Conservation (phyloP, 2,329 filamentous ascomycete genomes). For the Alternaria metachromatica region DNA sequence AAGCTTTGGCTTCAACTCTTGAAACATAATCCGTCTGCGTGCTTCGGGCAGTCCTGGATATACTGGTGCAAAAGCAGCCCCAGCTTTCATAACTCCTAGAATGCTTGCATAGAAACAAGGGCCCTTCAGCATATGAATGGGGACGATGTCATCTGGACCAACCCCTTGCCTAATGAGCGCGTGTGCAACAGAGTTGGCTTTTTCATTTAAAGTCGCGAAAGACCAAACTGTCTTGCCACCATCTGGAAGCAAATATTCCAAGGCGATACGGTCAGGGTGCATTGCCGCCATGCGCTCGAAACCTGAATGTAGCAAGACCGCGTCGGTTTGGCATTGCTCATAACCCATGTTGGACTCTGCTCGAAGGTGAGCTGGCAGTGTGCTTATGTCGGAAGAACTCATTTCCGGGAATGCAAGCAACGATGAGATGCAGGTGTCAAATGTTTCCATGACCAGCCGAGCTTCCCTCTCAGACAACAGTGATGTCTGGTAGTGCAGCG, state of each 20-base stretch:
- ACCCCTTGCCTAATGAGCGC: slow-evolving; percentile 31
- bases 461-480: slow-evolving; percentile 39
- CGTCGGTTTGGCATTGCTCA: slow-evolving; percentile 6
- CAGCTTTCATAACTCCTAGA: slow-evolving; percentile 51
- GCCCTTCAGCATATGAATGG: slow-evolving; percentile 44
- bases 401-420: slow-evolving; percentile 29
- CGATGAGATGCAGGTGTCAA: slow-evolving; percentile 34
- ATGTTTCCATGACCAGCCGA: slow-evolving; percentile 35
- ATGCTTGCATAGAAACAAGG: slow-evolving; percentile 47
- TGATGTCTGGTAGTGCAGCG: slow-evolving; percentile 63
- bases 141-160: slow-evolving; percentile 42
- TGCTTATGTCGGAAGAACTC: slow-evolving; percentile 29
- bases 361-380: slow-evolving; percentile 28
- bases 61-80: slow-evolving; percentile 47
- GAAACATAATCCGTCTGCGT: slow-evolving; percentile 45
- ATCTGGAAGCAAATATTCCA: slow-evolving; percentile 48
- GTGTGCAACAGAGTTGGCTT: slow-evolving; percentile 45
- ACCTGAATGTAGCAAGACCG: slow-evolving; percentile 44
- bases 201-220: slow-evolving; percentile 37
- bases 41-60: slow-evolving; percentile 45
- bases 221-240: slow-evolving; percentile 43
- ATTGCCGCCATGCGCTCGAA: slow-evolving; percentile 47
- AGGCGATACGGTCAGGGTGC: slow-evolving; percentile 39
- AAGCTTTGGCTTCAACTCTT: slow-evolving; percentile 40
- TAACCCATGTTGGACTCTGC: slow-evolving; percentile 35